These are phyloP conservation scores for Penicillium janthinellum DNA, from an alignment of 2,329 filamentous ascomycete genomes.

Conservation along the genomic window DNA sequence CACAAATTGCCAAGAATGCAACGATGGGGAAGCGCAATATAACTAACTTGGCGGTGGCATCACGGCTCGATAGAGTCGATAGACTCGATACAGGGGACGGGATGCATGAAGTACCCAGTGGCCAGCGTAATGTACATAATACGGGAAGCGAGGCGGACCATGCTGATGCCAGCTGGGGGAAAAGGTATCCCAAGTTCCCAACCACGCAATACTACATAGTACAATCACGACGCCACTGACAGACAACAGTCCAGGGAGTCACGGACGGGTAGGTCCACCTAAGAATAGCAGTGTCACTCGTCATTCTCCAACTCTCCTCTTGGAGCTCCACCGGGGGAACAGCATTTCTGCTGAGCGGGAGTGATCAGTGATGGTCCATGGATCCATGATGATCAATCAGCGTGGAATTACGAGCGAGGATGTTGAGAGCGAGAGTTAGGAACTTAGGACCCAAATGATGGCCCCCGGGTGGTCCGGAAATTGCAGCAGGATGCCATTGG, in stretches of 20 bases:
- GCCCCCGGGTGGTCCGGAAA: conserved; percentile 23
- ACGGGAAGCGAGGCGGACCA: not conserved
- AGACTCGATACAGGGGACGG: not conserved
- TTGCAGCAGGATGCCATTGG: conserved; percentile 13
- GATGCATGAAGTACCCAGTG: not conserved
- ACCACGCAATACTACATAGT: not conserved
- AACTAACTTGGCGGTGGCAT: not conserved
- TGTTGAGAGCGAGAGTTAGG: too few relatives aligned
- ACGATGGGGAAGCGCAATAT: not conserved
- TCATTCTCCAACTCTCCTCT: not conserved
- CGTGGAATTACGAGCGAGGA: not conserved
- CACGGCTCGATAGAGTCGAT: not conserved
- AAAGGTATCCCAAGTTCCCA: too few relatives aligned
- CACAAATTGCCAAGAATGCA: not conserved
- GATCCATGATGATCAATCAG: not conserved
- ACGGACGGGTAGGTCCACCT: too few relatives aligned
- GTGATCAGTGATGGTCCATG: not conserved
- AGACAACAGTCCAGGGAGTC: not conserved
- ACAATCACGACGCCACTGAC: too few relatives aligned
- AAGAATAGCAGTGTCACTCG: not conserved
- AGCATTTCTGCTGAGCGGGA: not conserved
- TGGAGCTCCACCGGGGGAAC: not conserved
- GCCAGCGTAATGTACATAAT: not conserved
- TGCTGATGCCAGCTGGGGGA: not conserved
- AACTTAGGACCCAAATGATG: conserved; percentile 8